Base-by-base conservation (phyloP, 2,329 filamentous ascomycete species). In the Pezizomycotina sp. region DNA sequence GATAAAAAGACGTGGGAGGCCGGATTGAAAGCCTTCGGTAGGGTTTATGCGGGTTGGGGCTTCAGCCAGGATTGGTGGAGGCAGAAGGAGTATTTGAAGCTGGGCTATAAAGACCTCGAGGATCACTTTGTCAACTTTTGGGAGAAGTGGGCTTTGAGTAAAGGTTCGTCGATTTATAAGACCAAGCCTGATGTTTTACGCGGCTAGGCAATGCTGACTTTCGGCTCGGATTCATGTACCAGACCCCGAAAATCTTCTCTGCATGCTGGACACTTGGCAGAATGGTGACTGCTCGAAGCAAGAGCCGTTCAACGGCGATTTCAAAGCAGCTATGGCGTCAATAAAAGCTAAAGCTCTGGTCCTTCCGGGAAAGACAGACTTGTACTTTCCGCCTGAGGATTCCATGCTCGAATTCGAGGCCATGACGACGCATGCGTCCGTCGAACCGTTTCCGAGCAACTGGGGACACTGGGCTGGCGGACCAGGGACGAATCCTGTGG, bases 331-430 rank as follows among this genome's bases (percentile, higher is more conserved):
- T 0, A 65, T 86, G 68, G 61, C 63, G 29, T 65, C 62, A 2
- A 82, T 86, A 55, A 77, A 75, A 53, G 74, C 77, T 1, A 79
- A 72, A 49, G 72, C 69, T 0, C 57, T 86, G 26, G 74, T 86
- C 3, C 55, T 84, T 9, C 79, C 80, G 0, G 59, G 63, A 14
- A 71, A 77, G 52, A 83, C 77, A 0, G 80, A 86, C 52, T 61
- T 86, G 4, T 86, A 86, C 52, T 86, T 89, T 47, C 76, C 79
- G 33, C 77, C 77, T 0, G 78, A 84, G 49, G 80, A 84, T 47
- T 82, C 76, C 0, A 69, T 77, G 49, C 72, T 74, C 37, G 80
- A 89, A 51, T 73, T 84, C 15, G 53, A 53, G 30, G 67, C 64
- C 41, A 76, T 76, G 72, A 60, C 55, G 19, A 58, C 65, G 2